Percentiles rank a stretch among this genome's conserved stretches.
These are phyloP conservation scores for Clarireedia homoeocarpa DNA, from an alignment of 2,329 filamentous ascomycete genomes.

Conservation along the genomic window DNA sequence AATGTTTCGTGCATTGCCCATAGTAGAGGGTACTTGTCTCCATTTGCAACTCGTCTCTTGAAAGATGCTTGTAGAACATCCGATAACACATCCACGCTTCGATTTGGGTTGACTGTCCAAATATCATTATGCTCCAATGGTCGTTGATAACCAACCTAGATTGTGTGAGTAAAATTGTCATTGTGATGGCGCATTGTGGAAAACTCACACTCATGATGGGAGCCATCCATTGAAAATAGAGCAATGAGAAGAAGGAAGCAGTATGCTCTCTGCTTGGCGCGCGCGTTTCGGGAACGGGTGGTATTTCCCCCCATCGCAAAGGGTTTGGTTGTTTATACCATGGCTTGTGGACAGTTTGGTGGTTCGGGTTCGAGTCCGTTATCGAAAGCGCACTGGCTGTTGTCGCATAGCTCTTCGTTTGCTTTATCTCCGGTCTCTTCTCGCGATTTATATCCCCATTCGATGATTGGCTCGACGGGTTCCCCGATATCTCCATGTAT, in stretches of 20 bases:
- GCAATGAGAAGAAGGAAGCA: slow-evolving; percentile 64
- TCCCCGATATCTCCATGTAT: slow-evolving; percentile 18
- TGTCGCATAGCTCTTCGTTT: slow-evolving; percentile 46
- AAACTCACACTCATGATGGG: slow-evolving; percentile 68
- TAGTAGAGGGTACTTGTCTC: slow-evolving; percentile 65
- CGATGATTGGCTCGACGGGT: slow-evolving; percentile 15
- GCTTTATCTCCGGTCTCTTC: slow-evolving; percentile 31
- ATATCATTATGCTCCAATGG: slow-evolving; percentile 78
- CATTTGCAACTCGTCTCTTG: slow-evolving; percentile 55
- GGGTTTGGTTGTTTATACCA: slow-evolving; percentile 60
- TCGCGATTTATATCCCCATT: slow-evolving; percentile 11
- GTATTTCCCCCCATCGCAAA: slow-evolving; percentile 48
- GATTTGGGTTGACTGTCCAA: slow-evolving; percentile 77
- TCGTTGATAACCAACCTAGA: slow-evolving; percentile 73
- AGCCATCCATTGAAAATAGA: slow-evolving; percentile 87
- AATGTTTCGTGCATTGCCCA: slow-evolving; percentile 84
- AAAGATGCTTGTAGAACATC: slow-evolving; percentile 60
- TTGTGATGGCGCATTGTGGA: not conserved
- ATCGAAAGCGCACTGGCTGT: slow-evolving; percentile 42
- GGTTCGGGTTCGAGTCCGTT: slow-evolving; percentile 29
- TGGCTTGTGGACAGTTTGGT: slow-evolving; percentile 33
- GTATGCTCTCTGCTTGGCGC: slow-evolving; percentile 58
- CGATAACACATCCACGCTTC: slow-evolving; percentile 64
- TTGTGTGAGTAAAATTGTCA: slow-evolving; percentile 13
- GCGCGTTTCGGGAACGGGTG: slow-evolving; percentile 47